A percentile compares a stretch with the other conserved stretches of the same genome.
Conservation (phyloP, 2,329 filamentous ascomycete genomes). For the Monilinia fructigena region DNA sequence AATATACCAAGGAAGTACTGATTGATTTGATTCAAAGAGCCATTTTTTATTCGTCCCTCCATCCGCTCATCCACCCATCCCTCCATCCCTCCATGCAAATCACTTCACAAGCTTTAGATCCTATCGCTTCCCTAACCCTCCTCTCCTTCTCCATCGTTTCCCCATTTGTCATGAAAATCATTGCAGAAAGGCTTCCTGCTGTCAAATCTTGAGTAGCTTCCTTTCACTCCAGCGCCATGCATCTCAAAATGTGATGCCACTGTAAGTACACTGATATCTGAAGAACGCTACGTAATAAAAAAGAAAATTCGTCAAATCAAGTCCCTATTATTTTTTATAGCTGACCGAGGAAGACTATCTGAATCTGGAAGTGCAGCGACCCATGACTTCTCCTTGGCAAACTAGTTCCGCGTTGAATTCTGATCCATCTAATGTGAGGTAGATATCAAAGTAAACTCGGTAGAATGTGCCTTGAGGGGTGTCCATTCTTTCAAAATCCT, state of each 20-base stretch:
- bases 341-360: constrained; percentile 44
- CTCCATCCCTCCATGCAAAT: background rate
- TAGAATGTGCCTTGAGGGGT: constrained; percentile 97
- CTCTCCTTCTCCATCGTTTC: background rate
- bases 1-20: background rate
- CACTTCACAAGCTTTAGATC: constrained; percentile 1
- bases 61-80: background rate
- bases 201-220: constrained; percentile 8
- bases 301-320: constrained; percentile 33
- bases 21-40: background rate
- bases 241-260: constrained; percentile 20
- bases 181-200: constrained; percentile 7
- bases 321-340: constrained; percentile 25
- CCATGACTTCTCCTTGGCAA: constrained; percentile 99
- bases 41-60: background rate
- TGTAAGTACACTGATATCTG: constrained; percentile 21
- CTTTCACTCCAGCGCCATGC: constrained; percentile 17
- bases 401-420: constrained; percentile 98
- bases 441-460: constrained; percentile 75
- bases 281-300: constrained; percentile 23
- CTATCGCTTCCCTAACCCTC: background rate
- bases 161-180: constrained; percentile 13
- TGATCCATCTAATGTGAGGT: constrained; percentile 91
- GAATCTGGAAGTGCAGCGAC: constrained; percentile 89
- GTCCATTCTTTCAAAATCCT: constrained; percentile 99